These are phyloP conservation scores for Elaeagnus macrophylla DNA, from an alignment of 306 rosid species.

Conservation along the genomic window DNA sequence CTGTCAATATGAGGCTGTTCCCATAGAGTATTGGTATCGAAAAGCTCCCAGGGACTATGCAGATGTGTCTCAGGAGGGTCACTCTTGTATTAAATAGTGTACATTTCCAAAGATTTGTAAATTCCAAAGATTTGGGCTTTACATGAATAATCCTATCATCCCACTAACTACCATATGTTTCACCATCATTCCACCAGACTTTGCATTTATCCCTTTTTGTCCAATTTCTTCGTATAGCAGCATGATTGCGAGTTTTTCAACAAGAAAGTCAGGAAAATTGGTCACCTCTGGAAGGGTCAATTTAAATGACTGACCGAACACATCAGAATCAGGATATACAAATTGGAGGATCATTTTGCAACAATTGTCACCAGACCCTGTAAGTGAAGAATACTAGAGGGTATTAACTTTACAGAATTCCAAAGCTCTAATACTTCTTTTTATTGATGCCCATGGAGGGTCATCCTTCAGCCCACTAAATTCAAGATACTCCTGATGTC, in stretches of 20 bases:
- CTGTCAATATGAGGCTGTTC: slow-evolving; percentile 63
- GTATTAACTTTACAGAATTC: slow-evolving; percentile 66
- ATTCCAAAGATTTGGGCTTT: slow-evolving; percentile 59
- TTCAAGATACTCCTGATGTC: slow-evolving; percentile 82
- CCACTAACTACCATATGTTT: slow-evolving; percentile 88
- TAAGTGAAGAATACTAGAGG: slow-evolving; percentile 63
- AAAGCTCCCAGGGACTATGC: slow-evolving; percentile 99
- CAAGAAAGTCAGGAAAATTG: slow-evolving; percentile 91
- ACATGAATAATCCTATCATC: slow-evolving; percentile 58
- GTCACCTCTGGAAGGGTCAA: slow-evolving; percentile 84
- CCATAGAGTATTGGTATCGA: slow-evolving; percentile 58
- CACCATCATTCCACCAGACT: slow-evolving; percentile 88
- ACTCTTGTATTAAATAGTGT: slow-evolving; percentile 56
- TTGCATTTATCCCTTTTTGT: slow-evolving; percentile 81
- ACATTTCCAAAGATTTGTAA: slow-evolving; percentile 90
- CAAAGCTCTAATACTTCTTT: slow-evolving; percentile 56
- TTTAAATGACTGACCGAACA: slow-evolving; percentile 48
- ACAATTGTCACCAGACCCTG: slow-evolving; percentile 99
- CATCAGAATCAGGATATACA: slow-evolving; percentile 61
- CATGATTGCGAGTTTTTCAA: slow-evolving; percentile 69
- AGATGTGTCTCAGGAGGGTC: slow-evolving; percentile 57
- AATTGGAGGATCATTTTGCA: slow-evolving; percentile 82
- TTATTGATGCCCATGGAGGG: slow-evolving; percentile 63
- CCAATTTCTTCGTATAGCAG: slow-evolving; percentile 81
- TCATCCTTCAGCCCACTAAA: slow-evolving; percentile 46